Percentiles rank a stretch among this genome's conserved stretches.
Evolutionary conservation across 2,329 filamentous ascomycete species (phyloP).

Genomic region (Cladobotryum protrusum): DNA sequence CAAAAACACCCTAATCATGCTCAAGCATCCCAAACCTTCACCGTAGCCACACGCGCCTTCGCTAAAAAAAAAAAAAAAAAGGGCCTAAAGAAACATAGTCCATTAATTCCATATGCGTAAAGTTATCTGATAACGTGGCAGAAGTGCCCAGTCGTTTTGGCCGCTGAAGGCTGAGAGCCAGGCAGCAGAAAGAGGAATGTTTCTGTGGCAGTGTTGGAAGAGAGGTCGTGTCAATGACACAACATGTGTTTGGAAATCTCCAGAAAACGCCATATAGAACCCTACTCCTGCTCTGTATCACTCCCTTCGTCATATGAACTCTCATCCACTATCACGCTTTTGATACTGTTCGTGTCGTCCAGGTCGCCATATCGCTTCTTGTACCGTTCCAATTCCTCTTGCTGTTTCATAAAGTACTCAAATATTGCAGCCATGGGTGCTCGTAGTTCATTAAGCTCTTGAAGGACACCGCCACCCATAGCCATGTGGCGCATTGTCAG

Average conservation of each 20-base stretch:
- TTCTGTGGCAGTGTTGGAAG: not conserved
- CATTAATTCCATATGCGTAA: not conserved
- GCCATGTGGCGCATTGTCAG: slow-evolving; percentile 74
- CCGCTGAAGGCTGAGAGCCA: no score
- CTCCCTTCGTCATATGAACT: slow-evolving; percentile 17
- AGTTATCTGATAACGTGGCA: no score
- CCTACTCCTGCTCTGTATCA: slow-evolving; percentile 23
- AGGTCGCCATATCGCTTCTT: slow-evolving; percentile 47
- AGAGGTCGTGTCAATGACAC: no score
- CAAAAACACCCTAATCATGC: not conserved
- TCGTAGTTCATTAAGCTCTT: slow-evolving; percentile 63
- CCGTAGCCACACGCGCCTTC: not conserved
- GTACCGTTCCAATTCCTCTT: slow-evolving; percentile 59
- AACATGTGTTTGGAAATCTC: not conserved
- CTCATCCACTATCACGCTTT: slow-evolving; percentile 24
- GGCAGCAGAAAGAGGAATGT: no score
- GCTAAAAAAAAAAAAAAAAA: not conserved
- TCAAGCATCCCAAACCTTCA: not conserved
- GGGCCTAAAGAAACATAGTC: not conserved
- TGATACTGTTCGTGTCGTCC: slow-evolving; percentile 19
- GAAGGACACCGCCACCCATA: slow-evolving; percentile 56
- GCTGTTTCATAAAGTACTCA: slow-evolving; percentile 51
- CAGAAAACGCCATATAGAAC: not conserved
- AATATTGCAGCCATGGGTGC: slow-evolving; percentile 72
- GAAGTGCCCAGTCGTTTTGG: no score